Evolutionary conservation across 2,329 filamentous ascomycete species (phyloP), one percentile per base, ranked within the genome.

Genomic region (Nemania sp.): DNA sequence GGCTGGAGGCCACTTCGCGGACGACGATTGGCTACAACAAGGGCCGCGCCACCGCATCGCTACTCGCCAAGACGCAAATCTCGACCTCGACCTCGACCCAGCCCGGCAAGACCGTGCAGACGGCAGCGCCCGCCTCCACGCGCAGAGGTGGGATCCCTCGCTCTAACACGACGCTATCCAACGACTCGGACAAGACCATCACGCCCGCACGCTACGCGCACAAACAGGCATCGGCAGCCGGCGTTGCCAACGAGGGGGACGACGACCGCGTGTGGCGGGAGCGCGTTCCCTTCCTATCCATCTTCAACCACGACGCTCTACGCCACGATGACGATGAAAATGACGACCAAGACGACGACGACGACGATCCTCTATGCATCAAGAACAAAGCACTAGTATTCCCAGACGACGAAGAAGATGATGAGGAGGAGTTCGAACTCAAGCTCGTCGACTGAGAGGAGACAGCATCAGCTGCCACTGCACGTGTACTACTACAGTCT

Each of bases 21-120:
- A 93, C 87, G 57, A 97, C 92, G 0, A 83, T 97, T 43, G 93
- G 93, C 15, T 97, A 96, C 73, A 90, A 85, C 57, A 91, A 90
- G 73, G 92, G 93, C 35, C 85, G 91, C 35, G 78, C 79, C 42
- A 79, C 79, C 4, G 79, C 82, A 4, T 81, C 80, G 1, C 80
- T 80, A 0, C 74, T 81, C 43, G 70, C 83, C 32, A 77, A 77
- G 13, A 69, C 35, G 3, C 11, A n/a, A 13, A 39, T 13, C 13
- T 7, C 34, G 34, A 35, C 67, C 60, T 73, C n/a, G 2, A 20
- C 42, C 20, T 34, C 67, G 42, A 57, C 64, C 34, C 68, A 63
- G 21, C 67, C 63, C 54, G 69, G 54, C 54, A 65, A 49, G 50
- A 54, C 55, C 43, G 48, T 53, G 34, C 55, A 61, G 1, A 10